Percentiles rank a stretch among this genome's conserved stretches.
Evolutionary conservation across 2,329 filamentous ascomycete species (phyloP).

Genomic region (Phyllosticta citribraziliensis): DNA sequence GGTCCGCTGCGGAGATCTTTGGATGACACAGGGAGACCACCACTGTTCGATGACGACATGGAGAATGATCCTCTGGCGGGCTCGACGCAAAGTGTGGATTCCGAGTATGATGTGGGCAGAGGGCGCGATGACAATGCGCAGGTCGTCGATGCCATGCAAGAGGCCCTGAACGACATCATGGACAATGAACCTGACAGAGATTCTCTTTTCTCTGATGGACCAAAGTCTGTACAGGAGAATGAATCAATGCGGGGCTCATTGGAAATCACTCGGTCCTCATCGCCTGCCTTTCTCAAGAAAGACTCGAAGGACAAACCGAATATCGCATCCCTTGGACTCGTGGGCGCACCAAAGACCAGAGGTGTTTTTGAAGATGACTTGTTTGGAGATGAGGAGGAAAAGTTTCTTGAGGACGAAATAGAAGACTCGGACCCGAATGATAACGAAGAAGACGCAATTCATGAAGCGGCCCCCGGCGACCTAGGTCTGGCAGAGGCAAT

Average conservation of each 20-base stretch:
- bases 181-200: conserved; percentile 59
- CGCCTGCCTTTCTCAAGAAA: conserved; percentile 34
- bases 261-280: conserved; percentile 42
- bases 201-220: conserved; percentile 54
- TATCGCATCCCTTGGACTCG: conserved; percentile 80
- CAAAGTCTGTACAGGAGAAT: conserved; percentile 46
- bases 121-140: conserved; percentile 55
- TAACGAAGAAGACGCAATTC: conserved; percentile 68
- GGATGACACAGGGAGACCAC: conserved; percentile 50
- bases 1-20: conserved; percentile 54
- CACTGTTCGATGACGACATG: conserved; percentile 76
- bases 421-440: conserved; percentile 56
- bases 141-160: conserved; percentile 87
- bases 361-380: conserved; percentile 92
- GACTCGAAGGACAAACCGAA: conserved; percentile 61
- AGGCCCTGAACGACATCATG: conserved; percentile 85
- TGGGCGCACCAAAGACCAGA: conserved; percentile 76
- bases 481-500: conserved; percentile 90
- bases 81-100: conserved; percentile 72
- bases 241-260: conserved; percentile 54
- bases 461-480: conserved; percentile 90
- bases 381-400: conserved; percentile 72
- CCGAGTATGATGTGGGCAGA: conserved; percentile 47
- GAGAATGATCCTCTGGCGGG: conserved; percentile 61
- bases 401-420: conserved; percentile 74